Evolutionary conservation across 1,284 basidiomycete genomes (phyloP).

Genomic region (Naganishia albida): DNA sequence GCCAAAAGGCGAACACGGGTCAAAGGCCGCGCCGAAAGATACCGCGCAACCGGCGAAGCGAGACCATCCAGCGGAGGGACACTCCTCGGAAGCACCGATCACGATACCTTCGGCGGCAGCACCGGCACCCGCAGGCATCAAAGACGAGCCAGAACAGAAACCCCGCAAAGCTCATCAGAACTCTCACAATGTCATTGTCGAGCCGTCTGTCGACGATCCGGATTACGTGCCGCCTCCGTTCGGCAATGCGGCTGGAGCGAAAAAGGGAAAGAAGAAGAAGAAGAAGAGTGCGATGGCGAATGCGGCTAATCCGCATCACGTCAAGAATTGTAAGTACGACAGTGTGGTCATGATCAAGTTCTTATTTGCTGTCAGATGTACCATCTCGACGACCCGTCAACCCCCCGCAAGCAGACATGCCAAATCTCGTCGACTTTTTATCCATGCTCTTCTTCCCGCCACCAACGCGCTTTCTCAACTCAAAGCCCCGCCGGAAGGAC

Average conservation of each 20-base stretch:
- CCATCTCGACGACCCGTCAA: constrained; percentile 42
- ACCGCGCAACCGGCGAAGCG: background rate
- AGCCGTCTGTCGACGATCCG: constrained; percentile 30
- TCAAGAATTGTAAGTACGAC: constrained; percentile 64
- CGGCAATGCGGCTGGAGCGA: constrained; percentile 29
- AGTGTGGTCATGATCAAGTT: background rate
- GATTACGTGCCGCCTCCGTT: constrained; percentile 26
- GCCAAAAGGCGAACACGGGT: background rate
- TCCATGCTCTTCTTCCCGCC: constrained; percentile 49
- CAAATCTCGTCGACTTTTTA: constrained; percentile 36
- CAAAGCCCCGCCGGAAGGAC: constrained; percentile 35
- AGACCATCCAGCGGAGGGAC: background rate
- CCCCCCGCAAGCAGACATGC: constrained; percentile 40
- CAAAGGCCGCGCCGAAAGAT: background rate
- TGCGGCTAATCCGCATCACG: constrained; percentile 84
- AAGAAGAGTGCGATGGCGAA: constrained; percentile 80
- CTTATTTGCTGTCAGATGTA: constrained; percentile 43
- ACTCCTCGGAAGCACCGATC: background rate
- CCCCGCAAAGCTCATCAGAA: background rate
- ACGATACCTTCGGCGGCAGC: background rate
- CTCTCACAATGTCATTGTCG: constrained; percentile 19
- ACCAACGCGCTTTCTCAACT: constrained; percentile 46
- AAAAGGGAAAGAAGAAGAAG: constrained; percentile 74
- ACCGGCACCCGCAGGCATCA: background rate
- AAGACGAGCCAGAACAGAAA: constrained; percentile 26